These are phyloP conservation scores for Fusarium tjaetaba DNA, from an alignment of 2,329 filamentous ascomycete species.

Conservation along the genomic window DNA sequence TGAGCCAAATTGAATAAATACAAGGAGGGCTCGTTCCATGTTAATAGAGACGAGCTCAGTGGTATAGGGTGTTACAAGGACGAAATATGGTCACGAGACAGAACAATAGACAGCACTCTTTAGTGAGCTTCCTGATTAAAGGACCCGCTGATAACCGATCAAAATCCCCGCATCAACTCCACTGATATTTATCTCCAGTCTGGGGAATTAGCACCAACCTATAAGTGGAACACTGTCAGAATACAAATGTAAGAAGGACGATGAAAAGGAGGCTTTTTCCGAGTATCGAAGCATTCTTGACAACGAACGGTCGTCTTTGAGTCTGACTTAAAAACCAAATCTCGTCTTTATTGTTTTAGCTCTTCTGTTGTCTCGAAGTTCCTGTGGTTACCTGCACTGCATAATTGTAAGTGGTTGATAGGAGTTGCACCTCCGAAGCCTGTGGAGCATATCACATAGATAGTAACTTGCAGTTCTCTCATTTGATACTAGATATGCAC, in stretches of 20 bases:
- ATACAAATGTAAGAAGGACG: background rate
- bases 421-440: background rate
- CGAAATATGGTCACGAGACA: constrained; percentile 3
- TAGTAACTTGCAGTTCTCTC: background rate
- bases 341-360: background rate
- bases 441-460: background rate
- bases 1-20: background rate
- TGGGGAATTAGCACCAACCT: constrained; percentile 1
- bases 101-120: background rate
- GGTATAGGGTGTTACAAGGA: background rate
- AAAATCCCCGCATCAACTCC: constrained; percentile 27
- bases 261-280: background rate
- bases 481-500: background rate
- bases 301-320: background rate
- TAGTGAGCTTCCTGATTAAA: background rate
- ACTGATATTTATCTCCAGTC: constrained; percentile 6
- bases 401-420: background rate
- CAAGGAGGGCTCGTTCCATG: background rate
- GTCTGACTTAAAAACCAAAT: background rate
- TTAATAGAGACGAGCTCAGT: background rate
- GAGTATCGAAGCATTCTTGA: background rate
- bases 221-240: background rate
- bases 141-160: constrained; percentile 35
- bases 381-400: background rate
- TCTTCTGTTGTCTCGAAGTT: background rate